A percentile compares a stretch with the other conserved stretches of the same genome.
These are phyloP conservation scores for Rhizopogon sp. DNA, from an alignment of 768 basidiomycete species.

Conservation along the genomic window DNA sequence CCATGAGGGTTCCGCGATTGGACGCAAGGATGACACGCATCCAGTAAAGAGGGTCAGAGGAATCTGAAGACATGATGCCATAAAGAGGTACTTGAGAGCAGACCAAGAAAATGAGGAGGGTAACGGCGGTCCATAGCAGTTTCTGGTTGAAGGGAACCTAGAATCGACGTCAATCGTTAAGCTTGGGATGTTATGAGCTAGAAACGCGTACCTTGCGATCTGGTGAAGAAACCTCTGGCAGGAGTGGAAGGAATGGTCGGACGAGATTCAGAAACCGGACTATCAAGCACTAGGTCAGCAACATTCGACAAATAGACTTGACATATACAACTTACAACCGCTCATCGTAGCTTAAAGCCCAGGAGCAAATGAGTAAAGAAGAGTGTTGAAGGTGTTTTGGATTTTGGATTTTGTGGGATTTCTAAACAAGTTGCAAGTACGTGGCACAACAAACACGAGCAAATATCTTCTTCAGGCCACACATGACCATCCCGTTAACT, in stretches of 20 bases:
- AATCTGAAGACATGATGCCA: constrained; percentile 99
- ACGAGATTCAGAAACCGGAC: constrained; percentile 98
- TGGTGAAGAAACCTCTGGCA: constrained; percentile 96
- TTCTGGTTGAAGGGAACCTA: constrained; percentile 99
- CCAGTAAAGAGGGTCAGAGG: constrained; percentile 98
- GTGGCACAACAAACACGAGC: background rate
- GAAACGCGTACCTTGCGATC: constrained; percentile 77
- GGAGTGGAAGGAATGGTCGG: constrained; percentile 93
- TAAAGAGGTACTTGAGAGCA: constrained; percentile 99
- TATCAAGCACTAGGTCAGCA: constrained; percentile 25
- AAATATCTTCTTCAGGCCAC: background rate
- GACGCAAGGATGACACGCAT: constrained; percentile 99
- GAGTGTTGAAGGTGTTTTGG: constrained; percentile 12
- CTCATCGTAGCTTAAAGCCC: constrained; percentile 52
- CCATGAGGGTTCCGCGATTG: constrained; percentile 98
- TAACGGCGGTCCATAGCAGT: constrained; percentile 97
- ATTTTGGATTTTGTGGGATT: constrained; percentile 3
- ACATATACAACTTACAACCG: constrained; percentile 54
- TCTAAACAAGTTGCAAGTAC: background rate
- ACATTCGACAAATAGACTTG: background rate
- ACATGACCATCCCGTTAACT: too few species aligned
- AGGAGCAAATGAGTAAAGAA: constrained; percentile 17
- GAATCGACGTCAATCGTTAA: constrained; percentile 2
- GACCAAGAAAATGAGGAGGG: constrained; percentile 98
- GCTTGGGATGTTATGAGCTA: background rate